phyloP scores from a whole-genome alignment of 2,329 filamentous ascomycete genomes.

The Ophiocordyceps camponoti-floridani region DNA sequence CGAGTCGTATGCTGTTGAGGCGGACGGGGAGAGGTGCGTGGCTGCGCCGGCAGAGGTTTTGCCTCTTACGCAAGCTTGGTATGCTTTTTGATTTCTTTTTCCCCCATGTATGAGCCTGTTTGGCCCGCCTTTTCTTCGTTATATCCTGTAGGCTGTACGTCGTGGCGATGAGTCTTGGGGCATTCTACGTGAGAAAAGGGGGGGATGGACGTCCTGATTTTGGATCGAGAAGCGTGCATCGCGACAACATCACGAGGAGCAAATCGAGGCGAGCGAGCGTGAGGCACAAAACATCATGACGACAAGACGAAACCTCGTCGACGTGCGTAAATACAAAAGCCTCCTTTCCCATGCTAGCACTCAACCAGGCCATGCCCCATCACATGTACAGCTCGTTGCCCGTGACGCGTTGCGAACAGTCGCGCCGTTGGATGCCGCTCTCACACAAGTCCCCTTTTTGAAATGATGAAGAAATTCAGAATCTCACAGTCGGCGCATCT shows the following conservation, averaged over 20 bases:
- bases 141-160: no score
- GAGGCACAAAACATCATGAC: background rate
- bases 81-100: slow-evolving; percentile 40
- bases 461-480: no score
- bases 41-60: slow-evolving; percentile 55
- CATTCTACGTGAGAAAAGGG: no score
- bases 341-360: background rate
- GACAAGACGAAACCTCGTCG: background rate
- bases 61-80: slow-evolving; percentile 63
- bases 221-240: no score
- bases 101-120: background rate
- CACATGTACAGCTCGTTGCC: background rate
- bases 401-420: background rate
- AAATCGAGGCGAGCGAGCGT: no score
- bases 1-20: slow-evolving; percentile 75
- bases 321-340: background rate
- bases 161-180: no score
- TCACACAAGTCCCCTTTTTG: no score
- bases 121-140: no score
- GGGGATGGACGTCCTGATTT: no score
- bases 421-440: background rate
- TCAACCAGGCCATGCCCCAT: background rate
- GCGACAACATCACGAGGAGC: background rate
- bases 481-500: no score
- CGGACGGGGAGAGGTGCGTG: slow-evolving; percentile 56